phyloP scores from a whole-genome alignment of 106 monocot species.

The Acorus gramineus region DNA sequence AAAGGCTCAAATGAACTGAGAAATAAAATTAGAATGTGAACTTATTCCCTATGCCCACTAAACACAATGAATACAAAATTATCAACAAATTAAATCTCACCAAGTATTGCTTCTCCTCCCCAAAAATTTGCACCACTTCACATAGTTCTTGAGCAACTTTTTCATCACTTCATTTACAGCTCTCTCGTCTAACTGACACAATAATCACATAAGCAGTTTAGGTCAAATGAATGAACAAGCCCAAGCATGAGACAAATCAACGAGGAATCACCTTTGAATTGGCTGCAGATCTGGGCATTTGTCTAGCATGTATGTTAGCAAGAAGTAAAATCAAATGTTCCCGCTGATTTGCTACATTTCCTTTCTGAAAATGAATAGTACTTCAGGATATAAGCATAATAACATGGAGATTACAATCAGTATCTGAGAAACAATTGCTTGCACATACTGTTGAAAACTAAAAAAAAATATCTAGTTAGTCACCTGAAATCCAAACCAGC shows the following conservation, averaged over 20 bases:
- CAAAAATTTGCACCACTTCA: slow-evolving; percentile 70
- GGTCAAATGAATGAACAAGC: not conserved
- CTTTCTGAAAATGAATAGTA: slow-evolving; percentile 32
- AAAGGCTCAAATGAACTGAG: not conserved
- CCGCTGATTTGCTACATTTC: slow-evolving; percentile 74
- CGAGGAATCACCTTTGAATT: slow-evolving; percentile 31
- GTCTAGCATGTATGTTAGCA: slow-evolving; percentile 59
- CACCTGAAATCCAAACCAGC: slow-evolving; percentile 84
- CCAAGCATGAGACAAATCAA: not conserved
- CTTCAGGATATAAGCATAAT: too few relatives aligned
- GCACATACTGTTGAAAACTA: too few relatives aligned
- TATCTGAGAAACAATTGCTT: too few relatives aligned
- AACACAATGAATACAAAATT: not conserved
- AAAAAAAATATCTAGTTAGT: not conserved
- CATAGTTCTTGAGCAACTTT: slow-evolving; percentile 57
- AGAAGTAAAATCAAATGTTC: slow-evolving; percentile 76
- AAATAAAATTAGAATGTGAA: not conserved
- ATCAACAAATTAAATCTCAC: slow-evolving; percentile 23
- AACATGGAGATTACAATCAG: too few relatives aligned
- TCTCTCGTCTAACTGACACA: slow-evolving; percentile 69
- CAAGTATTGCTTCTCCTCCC: slow-evolving; percentile 49
- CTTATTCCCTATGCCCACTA: not conserved
- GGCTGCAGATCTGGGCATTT: slow-evolving; percentile 45
- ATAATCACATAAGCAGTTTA: not conserved
- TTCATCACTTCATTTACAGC: slow-evolving; percentile 53